These are phyloP conservation scores for Nigrograna mackinnonii DNA, from an alignment of 2,329 filamentous ascomycete species.

Conservation along the genomic window DNA sequence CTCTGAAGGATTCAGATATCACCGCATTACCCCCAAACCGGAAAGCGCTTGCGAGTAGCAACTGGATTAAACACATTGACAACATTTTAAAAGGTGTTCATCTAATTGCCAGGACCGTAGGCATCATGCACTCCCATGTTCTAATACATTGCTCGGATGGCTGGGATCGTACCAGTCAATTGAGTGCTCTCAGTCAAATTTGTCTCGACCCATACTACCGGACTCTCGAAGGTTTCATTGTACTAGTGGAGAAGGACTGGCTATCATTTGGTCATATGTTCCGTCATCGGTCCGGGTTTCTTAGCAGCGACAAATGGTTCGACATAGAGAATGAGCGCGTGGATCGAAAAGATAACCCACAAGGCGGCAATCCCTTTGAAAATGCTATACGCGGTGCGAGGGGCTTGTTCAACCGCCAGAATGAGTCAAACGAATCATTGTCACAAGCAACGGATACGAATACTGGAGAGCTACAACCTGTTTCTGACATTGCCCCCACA, in stretches of 20 bases:
- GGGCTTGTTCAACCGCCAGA: slow-evolving; percentile 84
- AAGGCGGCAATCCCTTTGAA: slow-evolving; percentile 76
- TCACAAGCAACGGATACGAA: slow-evolving; percentile 56
- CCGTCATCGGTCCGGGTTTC: slow-evolving; percentile 82
- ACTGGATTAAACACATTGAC: slow-evolving; percentile 88
- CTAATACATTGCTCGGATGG: slow-evolving; percentile 98
- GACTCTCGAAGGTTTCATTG: slow-evolving; percentile 91
- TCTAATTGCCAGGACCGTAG: slow-evolving; percentile 84
- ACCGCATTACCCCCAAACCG: slow-evolving; percentile 79
- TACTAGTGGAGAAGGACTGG: slow-evolving; percentile 97
- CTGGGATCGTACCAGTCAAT: slow-evolving; percentile 95
- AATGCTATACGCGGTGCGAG: slow-evolving; percentile 83
- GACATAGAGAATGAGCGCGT: slow-evolving; percentile 78
- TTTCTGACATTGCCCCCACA: slow-evolving; percentile 51
- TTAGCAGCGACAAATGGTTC: slow-evolving; percentile 95
- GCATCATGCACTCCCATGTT: slow-evolving; percentile 90
- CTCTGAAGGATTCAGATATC: slow-evolving; percentile 89
- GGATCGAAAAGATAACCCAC: slow-evolving; percentile 49
- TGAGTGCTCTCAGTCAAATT: slow-evolving; percentile 88
- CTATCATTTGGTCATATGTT: slow-evolving; percentile 98
- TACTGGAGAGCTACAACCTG: slow-evolving; percentile 54
- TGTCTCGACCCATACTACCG: slow-evolving; percentile 96
- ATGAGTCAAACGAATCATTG: slow-evolving; percentile 66
- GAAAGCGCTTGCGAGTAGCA: slow-evolving; percentile 79
- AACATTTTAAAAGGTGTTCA: slow-evolving; percentile 82